Conservation (phyloP, 139 green algal genomes). For the Picochlorum costavermella region DNA sequence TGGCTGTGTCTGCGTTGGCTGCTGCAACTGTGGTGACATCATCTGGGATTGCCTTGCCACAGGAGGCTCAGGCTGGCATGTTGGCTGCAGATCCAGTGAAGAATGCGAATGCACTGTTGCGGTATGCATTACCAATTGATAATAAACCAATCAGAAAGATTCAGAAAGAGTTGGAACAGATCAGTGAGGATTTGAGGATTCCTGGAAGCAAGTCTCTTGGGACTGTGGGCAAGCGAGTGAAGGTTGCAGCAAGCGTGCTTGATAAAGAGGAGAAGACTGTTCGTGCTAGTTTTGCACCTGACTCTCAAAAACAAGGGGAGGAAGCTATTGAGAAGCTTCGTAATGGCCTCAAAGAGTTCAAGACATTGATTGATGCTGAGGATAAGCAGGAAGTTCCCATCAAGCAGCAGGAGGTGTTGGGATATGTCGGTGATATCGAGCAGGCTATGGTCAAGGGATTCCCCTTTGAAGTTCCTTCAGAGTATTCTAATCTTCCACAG, state of each 20-base stretch:
- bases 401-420: slow-evolving; percentile 76
- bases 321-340: slow-evolving; percentile 30
- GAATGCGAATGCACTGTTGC: slow-evolving; percentile 82
- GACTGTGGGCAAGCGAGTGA: slow-evolving; percentile 47
- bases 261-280: slow-evolving; percentile 49
- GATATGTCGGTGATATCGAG: slow-evolving; percentile 75
- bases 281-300: slow-evolving; percentile 53
- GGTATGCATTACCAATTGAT: slow-evolving; percentile 88
- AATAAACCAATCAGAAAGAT: slow-evolving; percentile 84
- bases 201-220: slow-evolving; percentile 79
- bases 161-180: slow-evolving; percentile 80
- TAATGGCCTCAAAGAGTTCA: slow-evolving; percentile 58
- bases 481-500: slow-evolving; percentile 80
- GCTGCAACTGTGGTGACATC: background rate
- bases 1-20: slow-evolving; percentile 10
- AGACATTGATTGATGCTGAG: slow-evolving; percentile 52
- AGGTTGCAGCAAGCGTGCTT: slow-evolving; percentile 43
- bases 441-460: slow-evolving; percentile 91
- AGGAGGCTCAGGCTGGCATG: slow-evolving; percentile 12
- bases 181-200: slow-evolving; percentile 80
- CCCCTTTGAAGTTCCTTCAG: slow-evolving; percentile 78
- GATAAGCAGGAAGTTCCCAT: slow-evolving; percentile 76
- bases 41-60: slow-evolving; percentile 3
- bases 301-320: slow-evolving; percentile 54
- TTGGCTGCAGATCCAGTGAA: slow-evolving; percentile 59